A percentile compares a stretch with the other conserved stretches of the same genome.
phyloP scores from a whole-genome alignment of 345 rosid species.

The Salix viminalis region DNA sequence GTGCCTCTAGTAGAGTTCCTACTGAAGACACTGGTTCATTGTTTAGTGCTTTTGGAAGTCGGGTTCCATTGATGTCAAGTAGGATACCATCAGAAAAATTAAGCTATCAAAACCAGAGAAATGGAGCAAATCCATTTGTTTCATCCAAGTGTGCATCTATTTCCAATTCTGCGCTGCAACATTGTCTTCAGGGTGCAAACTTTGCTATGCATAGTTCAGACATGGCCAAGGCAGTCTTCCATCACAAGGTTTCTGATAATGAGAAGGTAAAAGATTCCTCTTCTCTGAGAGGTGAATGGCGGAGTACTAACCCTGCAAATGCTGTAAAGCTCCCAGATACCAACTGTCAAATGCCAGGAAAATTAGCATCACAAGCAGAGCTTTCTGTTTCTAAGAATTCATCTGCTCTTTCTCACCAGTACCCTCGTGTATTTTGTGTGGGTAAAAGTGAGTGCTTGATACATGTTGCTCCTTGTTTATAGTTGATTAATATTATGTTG shows the following conservation, averaged over 20 bases:
- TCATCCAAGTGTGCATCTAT: slow-evolving; percentile 13
- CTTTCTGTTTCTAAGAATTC: slow-evolving; percentile 18
- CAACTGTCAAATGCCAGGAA: slow-evolving; percentile 11
- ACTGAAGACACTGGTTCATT: slow-evolving; percentile 10
- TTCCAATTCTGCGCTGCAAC: slow-evolving; percentile 23
- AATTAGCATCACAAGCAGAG: slow-evolving; percentile 16
- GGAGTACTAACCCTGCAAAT: slow-evolving; percentile 7
- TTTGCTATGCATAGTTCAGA: slow-evolving; percentile 18
- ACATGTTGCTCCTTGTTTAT: not conserved
- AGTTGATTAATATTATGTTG: not conserved
- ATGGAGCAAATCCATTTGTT: slow-evolving; percentile 11
- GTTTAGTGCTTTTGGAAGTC: slow-evolving; percentile 24
- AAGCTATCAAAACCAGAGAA: slow-evolving; percentile 17
- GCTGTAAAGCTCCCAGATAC: slow-evolving; percentile 15
- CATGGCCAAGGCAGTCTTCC: slow-evolving; percentile 18
- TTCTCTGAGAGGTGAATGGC: slow-evolving; percentile 17
- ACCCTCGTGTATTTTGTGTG: slow-evolving; percentile 42
- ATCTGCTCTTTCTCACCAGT: slow-evolving; percentile 15
- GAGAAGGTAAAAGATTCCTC: slow-evolving; percentile 23
- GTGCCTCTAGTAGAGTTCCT: slow-evolving; percentile 18
- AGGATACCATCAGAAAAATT: slow-evolving; percentile 17
- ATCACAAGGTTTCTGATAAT: slow-evolving; percentile 19
- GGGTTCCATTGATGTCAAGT: slow-evolving; percentile 7
- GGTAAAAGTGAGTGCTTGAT: slow-evolving; percentile 38
- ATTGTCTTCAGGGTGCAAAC: slow-evolving; percentile 19